A percentile compares a stretch with the other conserved stretches of the same genome.
Evolutionary conservation across 495 filamentous ascomycete genomes (phyloP).

Genomic region (Neurospora africana): DNA sequence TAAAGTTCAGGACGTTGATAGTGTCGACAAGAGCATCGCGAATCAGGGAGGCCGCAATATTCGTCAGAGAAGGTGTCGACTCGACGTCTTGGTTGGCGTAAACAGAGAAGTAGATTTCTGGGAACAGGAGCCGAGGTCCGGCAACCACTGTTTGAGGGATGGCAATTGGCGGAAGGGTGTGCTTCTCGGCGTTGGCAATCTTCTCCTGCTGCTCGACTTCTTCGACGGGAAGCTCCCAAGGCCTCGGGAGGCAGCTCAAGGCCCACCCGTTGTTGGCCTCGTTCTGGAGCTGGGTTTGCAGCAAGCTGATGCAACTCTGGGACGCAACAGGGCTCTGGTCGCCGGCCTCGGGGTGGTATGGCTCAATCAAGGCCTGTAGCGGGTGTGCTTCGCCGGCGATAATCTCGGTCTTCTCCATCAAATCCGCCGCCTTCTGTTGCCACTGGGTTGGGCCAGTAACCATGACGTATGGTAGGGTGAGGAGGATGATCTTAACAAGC

Average conservation of each 20-base stretch:
- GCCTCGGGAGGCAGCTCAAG: constrained; percentile 70
- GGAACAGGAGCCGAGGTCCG: constrained; percentile 69
- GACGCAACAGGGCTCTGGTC: constrained; percentile 27
- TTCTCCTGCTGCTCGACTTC: constrained; percentile 43
- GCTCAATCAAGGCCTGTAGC: constrained; percentile 72
- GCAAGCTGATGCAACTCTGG: constrained; percentile 61
- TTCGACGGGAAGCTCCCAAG: constrained; percentile 54
- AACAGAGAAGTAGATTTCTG: constrained; percentile 88
- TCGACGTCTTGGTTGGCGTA: constrained; percentile 82
- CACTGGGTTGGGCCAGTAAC: constrained; percentile 53
- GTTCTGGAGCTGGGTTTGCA: constrained; percentile 73
- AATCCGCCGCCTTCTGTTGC: constrained; percentile 55
- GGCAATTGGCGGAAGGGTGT: constrained; percentile 60
- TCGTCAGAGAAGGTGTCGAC: constrained; percentile 70
- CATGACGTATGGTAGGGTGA: constrained; percentile 87
- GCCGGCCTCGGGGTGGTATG: constrained; percentile 51
- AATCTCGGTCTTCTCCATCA: constrained; percentile 89
- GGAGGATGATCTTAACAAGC: constrained; percentile 87
- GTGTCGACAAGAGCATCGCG: constrained; percentile 85
- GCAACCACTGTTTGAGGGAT: constrained; percentile 65
- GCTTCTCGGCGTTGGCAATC: constrained; percentile 51
- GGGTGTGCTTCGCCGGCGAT: constrained; percentile 76
- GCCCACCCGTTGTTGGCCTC: constrained; percentile 65
- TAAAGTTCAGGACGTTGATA: constrained; percentile 88
- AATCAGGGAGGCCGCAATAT: constrained; percentile 69